These are phyloP conservation scores for Boletellus sp. DNA, from an alignment of 1,284 basidiomycete species.

Conservation along the genomic window DNA sequence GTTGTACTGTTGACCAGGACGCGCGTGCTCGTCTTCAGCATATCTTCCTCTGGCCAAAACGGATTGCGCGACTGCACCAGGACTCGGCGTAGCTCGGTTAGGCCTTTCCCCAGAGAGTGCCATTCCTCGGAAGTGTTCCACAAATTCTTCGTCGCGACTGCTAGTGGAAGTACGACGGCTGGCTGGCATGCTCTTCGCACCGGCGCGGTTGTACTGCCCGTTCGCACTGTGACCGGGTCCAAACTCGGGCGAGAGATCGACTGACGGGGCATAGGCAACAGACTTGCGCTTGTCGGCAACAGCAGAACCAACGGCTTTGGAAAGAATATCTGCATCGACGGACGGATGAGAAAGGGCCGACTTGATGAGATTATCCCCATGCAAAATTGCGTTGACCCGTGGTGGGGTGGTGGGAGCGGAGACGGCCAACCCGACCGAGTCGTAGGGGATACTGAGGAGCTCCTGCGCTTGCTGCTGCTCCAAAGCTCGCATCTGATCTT, in stretches of 20 bases:
- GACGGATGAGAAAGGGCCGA: slow-evolving; percentile 43
- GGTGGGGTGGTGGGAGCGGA: slow-evolving; percentile 83
- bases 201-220: slow-evolving; percentile 59
- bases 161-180: slow-evolving; percentile 80
- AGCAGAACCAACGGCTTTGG: slow-evolving; percentile 60
- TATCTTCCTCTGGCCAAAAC: slow-evolving; percentile 48
- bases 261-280: slow-evolving; percentile 75
- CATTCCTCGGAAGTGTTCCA: slow-evolving; percentile 67
- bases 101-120: slow-evolving; percentile 60
- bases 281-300: slow-evolving; percentile 77
- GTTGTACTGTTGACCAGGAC: slow-evolving; percentile 62
- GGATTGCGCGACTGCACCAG: slow-evolving; percentile 47
- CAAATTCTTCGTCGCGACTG: slow-evolving; percentile 74
- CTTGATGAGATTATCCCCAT: slow-evolving; percentile 46
- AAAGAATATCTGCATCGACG: slow-evolving; percentile 59
- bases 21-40: slow-evolving; percentile 50
- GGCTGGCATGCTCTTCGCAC: slow-evolving; percentile 85
- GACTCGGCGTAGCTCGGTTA: slow-evolving; percentile 48
- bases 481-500: slow-evolving; percentile 88
- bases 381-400: slow-evolving; percentile 63
- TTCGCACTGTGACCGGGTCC: slow-evolving; percentile 40
- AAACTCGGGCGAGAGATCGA: slow-evolving; percentile 68
- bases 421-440: slow-evolving; percentile 58
- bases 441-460: slow-evolving; percentile 68
- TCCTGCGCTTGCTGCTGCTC: slow-evolving; percentile 90